phyloP scores from a whole-genome alignment of 176 grass and related monocot genomes.

The Poa annua region DNA sequence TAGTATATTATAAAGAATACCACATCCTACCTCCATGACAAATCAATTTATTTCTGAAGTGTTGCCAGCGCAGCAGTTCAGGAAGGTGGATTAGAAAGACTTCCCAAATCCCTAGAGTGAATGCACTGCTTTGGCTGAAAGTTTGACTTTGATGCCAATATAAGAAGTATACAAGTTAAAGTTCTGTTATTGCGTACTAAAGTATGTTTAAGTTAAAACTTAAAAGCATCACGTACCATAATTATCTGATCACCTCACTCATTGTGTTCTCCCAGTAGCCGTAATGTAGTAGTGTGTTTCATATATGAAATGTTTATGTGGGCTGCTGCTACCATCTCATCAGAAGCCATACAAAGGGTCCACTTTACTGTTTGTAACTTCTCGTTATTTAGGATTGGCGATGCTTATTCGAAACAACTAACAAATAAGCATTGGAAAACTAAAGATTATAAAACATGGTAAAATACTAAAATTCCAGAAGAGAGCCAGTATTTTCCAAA shows the following conservation, averaged over 20 bases:
- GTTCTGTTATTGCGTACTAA: constrained; percentile 5
- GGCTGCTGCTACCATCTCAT: not conserved
- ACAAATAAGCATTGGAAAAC: constrained; percentile 3
- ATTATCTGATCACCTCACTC: not conserved
- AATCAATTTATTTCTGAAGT: not conserved
- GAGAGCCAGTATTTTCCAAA: not conserved
- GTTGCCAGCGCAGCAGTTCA: not conserved
- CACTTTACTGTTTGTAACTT: not conserved
- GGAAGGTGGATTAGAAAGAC: not conserved
- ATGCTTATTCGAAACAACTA: not conserved
- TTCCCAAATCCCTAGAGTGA: not conserved
- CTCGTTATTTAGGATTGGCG: not conserved
- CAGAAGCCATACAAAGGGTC: constrained; percentile 12
- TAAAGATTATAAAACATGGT: constrained; percentile 7
- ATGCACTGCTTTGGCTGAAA: constrained; percentile 8
- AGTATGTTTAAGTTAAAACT: not conserved
- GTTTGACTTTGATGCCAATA: not conserved
- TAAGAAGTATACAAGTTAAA: not conserved
- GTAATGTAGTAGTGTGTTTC: not conserved
- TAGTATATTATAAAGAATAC: constrained; percentile 19
- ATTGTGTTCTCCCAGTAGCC: constrained; percentile 1
- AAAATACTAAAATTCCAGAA: constrained; percentile 16
- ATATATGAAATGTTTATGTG: not conserved
- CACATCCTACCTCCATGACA: not conserved
- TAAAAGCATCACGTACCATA: constrained; percentile 4